phyloP scores from a whole-genome alignment of 306 rosid genomes.

The Trifolium dubium region DNA sequence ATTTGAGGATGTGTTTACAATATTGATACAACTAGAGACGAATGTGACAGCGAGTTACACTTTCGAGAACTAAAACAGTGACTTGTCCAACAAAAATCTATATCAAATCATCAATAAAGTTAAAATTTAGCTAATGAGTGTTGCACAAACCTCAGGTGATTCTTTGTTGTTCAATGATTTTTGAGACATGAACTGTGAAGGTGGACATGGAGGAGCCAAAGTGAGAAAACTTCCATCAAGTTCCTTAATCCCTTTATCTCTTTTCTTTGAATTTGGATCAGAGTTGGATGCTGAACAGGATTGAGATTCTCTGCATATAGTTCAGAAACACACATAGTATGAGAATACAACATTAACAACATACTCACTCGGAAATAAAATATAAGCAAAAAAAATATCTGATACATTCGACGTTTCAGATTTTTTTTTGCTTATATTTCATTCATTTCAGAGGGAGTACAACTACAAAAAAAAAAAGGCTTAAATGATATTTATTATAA shows the following conservation, averaged over 20 bases:
- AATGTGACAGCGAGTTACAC: no score
- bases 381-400: not conserved
- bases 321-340: slow-evolving; percentile 25
- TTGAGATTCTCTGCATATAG: slow-evolving; percentile 57
- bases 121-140: not conserved
- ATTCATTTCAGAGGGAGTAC: not conserved
- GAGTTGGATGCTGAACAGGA: slow-evolving; percentile 51
- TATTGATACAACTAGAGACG: no score
- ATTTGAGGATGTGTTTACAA: no score
- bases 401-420: no score
- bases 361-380: not conserved
- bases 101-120: no score
- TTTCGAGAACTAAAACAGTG: no score
- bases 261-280: slow-evolving; percentile 47
- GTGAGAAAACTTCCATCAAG: slow-evolving; percentile 60
- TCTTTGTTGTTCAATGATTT: slow-evolving; percentile 41
- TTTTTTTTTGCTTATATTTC: not conserved
- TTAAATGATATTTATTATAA: slow-evolving; percentile 20
- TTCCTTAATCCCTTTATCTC: slow-evolving; percentile 46
- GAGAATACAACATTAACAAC: slow-evolving; percentile 25
- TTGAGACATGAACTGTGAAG: slow-evolving; percentile 45
- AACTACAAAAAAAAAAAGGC: slow-evolving; percentile 2
- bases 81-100: no score
- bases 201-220: slow-evolving; percentile 56
- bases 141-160: slow-evolving; percentile 48